Conservation (phyloP, 2,329 filamentous ascomycete genomes). For the Didymellaceae sp. region DNA sequence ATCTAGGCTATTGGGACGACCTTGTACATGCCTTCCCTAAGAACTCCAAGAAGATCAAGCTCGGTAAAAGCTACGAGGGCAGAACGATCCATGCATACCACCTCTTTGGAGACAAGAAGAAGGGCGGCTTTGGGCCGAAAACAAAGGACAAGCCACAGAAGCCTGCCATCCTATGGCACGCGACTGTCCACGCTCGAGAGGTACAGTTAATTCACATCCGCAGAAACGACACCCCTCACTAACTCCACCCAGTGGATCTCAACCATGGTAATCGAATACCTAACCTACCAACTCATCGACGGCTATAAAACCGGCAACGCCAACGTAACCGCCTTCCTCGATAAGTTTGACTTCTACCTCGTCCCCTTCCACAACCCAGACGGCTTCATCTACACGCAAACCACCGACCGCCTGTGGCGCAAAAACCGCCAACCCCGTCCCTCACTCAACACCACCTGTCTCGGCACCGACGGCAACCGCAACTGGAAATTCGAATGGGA, state of each 20-base stretch:
- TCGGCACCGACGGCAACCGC: constrained; percentile 45
- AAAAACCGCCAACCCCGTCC: constrained; percentile 45
- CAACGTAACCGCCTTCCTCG: constrained; percentile 38
- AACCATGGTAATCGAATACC: constrained; percentile 38
- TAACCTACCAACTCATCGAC: constrained; percentile 38
- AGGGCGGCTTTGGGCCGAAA: constrained; percentile 14
- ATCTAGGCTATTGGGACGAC: constrained; percentile 39
- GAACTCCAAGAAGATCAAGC: constrained; percentile 36
- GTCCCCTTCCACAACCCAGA: constrained; percentile 44
- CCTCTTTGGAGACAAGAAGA: constrained; percentile 33
- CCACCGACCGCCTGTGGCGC: constrained; percentile 44
- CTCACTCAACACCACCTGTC: constrained; percentile 34
- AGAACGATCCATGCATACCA: constrained; percentile 40
- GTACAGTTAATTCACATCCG: constrained; percentile 41
- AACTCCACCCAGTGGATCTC: constrained; percentile 15
- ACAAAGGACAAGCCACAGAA: constrained; percentile 23
- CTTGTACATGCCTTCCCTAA: constrained; percentile 36
- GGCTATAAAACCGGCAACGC: constrained; percentile 35
- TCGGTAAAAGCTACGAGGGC: constrained; percentile 41
- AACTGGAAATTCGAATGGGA: constrained; percentile 46
- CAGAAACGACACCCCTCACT: background rate
- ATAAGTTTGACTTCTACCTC: constrained; percentile 43
- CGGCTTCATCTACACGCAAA: constrained; percentile 45
- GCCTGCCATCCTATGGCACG: constrained; percentile 44
- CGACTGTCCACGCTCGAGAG: constrained; percentile 44